A percentile compares a stretch with the other conserved stretches of the same genome.
Conservation (phyloP, 495 filamentous ascomycete species). For the Talaromyces adpressus region DNA sequence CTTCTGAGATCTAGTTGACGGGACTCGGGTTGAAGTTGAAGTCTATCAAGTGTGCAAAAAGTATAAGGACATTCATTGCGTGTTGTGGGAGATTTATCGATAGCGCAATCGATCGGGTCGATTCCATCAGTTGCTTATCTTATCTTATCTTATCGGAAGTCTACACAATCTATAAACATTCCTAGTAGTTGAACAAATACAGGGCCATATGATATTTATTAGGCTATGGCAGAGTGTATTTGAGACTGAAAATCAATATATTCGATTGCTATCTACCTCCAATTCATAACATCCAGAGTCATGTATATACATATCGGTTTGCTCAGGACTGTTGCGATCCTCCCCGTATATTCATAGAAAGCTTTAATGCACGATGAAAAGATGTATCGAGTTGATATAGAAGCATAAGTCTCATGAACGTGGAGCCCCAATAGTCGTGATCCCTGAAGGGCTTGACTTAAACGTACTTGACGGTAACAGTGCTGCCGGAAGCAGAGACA, state of each 20-base stretch:
- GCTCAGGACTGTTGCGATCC: neutral
- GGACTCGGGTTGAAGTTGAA: neutral
- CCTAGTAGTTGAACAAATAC: neutral
- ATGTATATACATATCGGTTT: neutral
- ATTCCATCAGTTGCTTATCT: neutral
- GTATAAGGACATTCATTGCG: neutral
- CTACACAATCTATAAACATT: neutral
- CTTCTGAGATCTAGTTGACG: neutral
- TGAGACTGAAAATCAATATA: neutral
- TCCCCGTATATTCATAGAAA: neutral
- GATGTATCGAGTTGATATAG: neutral
- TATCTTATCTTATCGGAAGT: neutral
- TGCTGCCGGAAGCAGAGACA: conserved; percentile 18
- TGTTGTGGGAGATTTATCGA: neutral
- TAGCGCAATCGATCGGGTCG: neutral
- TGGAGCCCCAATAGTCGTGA: neutral
- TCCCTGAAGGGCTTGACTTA: neutral
- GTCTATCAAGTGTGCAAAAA: neutral
- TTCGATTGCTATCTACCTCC: neutral
- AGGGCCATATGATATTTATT: neutral
- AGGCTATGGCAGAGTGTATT: neutral
- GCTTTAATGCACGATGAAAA: neutral
- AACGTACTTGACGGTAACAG: conserved; percentile 1
- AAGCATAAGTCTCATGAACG: neutral
- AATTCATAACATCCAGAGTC: neutral